Conservation (phyloP, 345 rosid genomes). For the Carallia pectinifolia region DNA sequence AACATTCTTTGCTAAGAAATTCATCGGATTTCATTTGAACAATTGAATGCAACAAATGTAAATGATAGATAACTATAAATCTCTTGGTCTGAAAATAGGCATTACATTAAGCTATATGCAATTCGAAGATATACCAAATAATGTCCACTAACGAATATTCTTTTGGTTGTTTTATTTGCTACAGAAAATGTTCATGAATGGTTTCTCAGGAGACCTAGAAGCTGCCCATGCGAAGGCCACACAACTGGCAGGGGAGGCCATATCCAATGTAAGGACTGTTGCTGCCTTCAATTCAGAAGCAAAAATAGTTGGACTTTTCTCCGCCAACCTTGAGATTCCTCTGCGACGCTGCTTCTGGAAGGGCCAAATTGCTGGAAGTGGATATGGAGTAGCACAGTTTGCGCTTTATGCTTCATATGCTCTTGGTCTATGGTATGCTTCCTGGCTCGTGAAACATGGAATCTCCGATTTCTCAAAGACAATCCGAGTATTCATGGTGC, state of each 20-base stretch:
- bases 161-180: conserved; percentile 7
- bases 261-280: conserved; percentile 90
- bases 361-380: conserved; percentile 97
- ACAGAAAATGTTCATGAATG: conserved; percentile 99
- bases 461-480: conserved; percentile 98
- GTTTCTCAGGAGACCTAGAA: conserved; percentile 95
- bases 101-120: too few species aligned
- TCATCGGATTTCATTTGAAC: too few species aligned
- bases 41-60: too few species aligned
- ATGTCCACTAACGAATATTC: background rate
- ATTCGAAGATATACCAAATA: background rate
- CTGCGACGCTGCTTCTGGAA: conserved; percentile 94
- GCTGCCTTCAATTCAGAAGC: conserved; percentile 97
- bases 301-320: conserved; percentile 80
- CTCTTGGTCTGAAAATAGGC: too few species aligned
- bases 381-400: conserved; percentile 94
- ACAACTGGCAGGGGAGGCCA: conserved; percentile 96
- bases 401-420: conserved; percentile 91
- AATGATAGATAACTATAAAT: too few species aligned
- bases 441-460: conserved; percentile 99
- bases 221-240: conserved; percentile 93
- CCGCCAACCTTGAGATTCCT: conserved; percentile 71
- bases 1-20: background rate
- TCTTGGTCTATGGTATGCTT: conserved; percentile 98
- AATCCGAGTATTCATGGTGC: conserved; percentile 94